Evolutionary conservation across 345 rosid genomes (phyloP), one percentile per base, ranked within the genome.

Genomic region (Citrus unshiu): DNA sequence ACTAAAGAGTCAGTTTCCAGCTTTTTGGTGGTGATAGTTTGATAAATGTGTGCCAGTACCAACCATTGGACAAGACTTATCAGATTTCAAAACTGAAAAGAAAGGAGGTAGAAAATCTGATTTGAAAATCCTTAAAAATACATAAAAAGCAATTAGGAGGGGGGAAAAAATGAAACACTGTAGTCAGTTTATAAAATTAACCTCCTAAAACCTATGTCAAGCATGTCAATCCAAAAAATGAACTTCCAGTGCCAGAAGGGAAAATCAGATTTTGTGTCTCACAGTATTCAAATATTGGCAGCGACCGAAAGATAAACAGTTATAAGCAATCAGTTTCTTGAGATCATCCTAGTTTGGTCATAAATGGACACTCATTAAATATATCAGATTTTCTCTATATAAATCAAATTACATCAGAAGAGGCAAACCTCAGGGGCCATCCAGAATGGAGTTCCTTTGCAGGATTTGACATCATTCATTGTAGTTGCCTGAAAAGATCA

Each of bases 341-440:
- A 19, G 39, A 27, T 40, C 59, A 21, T 14, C 6, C 58, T 10
- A 43, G 12, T 62, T 73, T 3, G 61, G 21, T 37, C 30, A 74
- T 22, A 34, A 18, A 39, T 32, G 25, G 7, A 35, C 30, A 32
- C 13, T n/a, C 35, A 4, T 3, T 39, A 57, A 64, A 73, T 16
- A 24, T 14, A 63, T 27, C 27, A 60, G 2, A 61, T 9, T 39
- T 73, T 60, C 59, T 46, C n/a, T n/a, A 71, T 69, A 65, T 6
- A 64, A 13, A 70, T 27, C 46, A 74, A 12, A 78, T 68, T 64
- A 49, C 72, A 65, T 76, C 66, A 60, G 78, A 74, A 70, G 71
- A 85, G 64, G 49, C 84, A 82, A 74, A 95, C 99, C 98, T 95
- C 98, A 37, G 99, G 99, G 65, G 99, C 99, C 98, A 92, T 95